Evolutionary conservation across 2,329 filamentous ascomycete genomes (phyloP), one percentile per base, ranked within the genome.

Genomic region (Paecilomyces dactylethromorphus): DNA sequence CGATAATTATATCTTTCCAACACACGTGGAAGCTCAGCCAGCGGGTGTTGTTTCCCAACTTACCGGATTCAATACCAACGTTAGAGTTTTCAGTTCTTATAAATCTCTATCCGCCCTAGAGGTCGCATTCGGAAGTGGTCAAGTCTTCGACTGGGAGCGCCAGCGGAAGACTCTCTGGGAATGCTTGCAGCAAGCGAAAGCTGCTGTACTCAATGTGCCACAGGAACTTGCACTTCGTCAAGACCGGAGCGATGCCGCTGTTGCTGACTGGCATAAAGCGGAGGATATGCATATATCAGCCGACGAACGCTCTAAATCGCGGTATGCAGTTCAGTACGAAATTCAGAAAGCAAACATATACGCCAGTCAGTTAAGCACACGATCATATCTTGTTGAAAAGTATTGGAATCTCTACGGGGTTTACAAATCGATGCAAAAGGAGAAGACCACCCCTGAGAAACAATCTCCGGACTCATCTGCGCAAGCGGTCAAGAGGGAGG

Each of bases 271-370:
- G 51, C 55, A 59, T 49, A 75, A 76, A n/a, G 73, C 82, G 58
- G 75, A 80, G 63, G 84, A 84, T 63, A 80, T 78, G 55, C 80
- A 83, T 1, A 79, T 82, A 0, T 77, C 74, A 0, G 63, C 67
- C 39, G 68, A 69, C 15, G 62, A 65, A 11, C 63, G 64, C 10
- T 45, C 64, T 15, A 65, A 62, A 21, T 65, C 70, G 55, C 68
- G 68, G 29, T 72, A 71, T 11, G 64, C 67, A 4, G 76, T 92
- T 3, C 90, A 94, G 69, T 91, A 87, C 64, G 92, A 96, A 74
- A 94, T 96, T 31, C 91, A 96, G 71, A 96, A 95, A 71, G 90
- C 91, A 6, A 96, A 96, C 71, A 90, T 96, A 45, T 91, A 93
- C 69, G 86, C 87, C 1, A 93, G 88, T 5, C 88, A 92, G 67